Evolutionary conservation across 2,329 filamentous ascomycete species (phyloP), one percentile per base, ranked within the genome.

Genomic region (Botrytis galanthina): DNA sequence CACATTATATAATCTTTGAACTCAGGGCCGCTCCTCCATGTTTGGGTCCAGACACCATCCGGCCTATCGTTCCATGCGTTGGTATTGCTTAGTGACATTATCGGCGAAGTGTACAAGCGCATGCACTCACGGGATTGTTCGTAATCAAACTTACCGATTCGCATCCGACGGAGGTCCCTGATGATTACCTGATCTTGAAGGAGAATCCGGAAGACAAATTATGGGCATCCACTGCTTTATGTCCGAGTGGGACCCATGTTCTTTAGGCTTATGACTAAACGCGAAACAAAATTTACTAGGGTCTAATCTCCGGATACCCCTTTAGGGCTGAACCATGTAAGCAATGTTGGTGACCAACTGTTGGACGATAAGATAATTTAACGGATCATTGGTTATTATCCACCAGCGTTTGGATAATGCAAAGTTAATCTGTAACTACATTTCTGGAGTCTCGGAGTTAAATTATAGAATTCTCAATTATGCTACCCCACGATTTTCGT

Each of bases 301-400:
- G 46, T 67, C 46, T 67, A 67, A 67, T 67, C 64, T 67, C 64
- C 64, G 64, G 46, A 54, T 12, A 14, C 46, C 64, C 64, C 46
- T 22, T 54, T 29, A 22, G 29, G 64, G n/a, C 46, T 35, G 22
- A 48, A 10, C 46, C 35, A 54, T 67, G 64, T 39, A 54, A 54
- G 44, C 32, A 39, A 39, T 39, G 63, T 67, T 51, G 46, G 44
- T 51, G 32, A 51, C 46, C 46, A 67, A 67, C 32, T 54, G 64
- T 67, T 54, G 14, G 32, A 54, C 20, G 64, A 67, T 54, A 67
- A 54, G 64, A 29, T 22, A n/a, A 16, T 16, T 18, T 6, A 16
- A 35, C 0, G 18, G 29, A 37, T 48, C 35, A 66, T 42, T 67
- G 64, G 35, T 22, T n/a, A 6, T 10, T 6, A 48, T 51, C 44